Base-by-base conservation (phyloP, 2,329 filamentous ascomycete genomes). In the Sarocladium oryzae region DNA sequence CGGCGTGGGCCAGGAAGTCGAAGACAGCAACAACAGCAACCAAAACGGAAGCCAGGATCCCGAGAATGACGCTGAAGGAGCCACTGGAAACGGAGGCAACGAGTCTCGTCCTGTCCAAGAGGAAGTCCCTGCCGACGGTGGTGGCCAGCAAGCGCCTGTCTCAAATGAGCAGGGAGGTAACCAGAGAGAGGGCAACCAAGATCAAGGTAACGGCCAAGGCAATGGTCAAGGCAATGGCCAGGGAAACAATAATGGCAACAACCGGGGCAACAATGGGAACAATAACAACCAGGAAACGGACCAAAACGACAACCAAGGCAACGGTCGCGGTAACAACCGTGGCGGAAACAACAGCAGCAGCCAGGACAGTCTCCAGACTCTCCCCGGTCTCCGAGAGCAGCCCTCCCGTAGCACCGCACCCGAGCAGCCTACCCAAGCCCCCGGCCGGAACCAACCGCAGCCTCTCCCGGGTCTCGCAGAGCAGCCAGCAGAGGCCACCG, bases 111-210 rank as follows among this genome's bases (percentile, higher is more conserved):
- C 37, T 23, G 18, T 49, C 38, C 7, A 45, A 28, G 13, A 49
- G 50, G 26, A 53, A 53, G 33, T 30, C 37, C 36, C 23, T 9
- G 54, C 54, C 35, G 51, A 37, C 33, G 51, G 20, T 9, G 50
- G 16, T 9, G 50, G 16, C 1, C 33, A 55, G 16, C 37, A 46
- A 28, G 38, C 49, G 28, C 7, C 28, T 30, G 28, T 30, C 28
- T 7, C 7, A 30, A 30, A 30, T 13, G 28, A 30, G 13, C 28
- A 13, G 13, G 28, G 28, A 30, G 28, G 13, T 13, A 13, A 13
- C 28, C 28, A 30, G 28, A 30, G 28, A 30, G 28, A 30, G 13
- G 38, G 50, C 10, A 21, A 20, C 23, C 13, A n/a, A n/a, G n/a
- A 30, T 30, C 28, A 30, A 30, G 28, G 28, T 30, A 30, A 30